Evolutionary conservation across 192 early-diverging fungal genomes (phyloP).

Genomic region (Coemansia sp.): DNA sequence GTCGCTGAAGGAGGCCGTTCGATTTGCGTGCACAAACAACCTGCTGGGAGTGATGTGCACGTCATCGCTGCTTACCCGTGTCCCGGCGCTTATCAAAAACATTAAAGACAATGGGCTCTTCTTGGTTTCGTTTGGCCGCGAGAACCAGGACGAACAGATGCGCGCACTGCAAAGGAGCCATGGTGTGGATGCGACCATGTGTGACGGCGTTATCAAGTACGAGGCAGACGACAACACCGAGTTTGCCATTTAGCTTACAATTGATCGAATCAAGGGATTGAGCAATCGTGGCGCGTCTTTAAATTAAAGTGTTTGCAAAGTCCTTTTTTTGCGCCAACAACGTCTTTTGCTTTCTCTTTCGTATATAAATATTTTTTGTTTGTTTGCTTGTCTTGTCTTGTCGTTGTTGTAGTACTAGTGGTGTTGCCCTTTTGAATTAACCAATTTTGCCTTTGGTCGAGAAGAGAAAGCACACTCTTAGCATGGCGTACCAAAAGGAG

Average conservation of each 20-base stretch:
- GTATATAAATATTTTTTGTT: neutral
- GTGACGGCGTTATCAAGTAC: slow-evolving; percentile 64
- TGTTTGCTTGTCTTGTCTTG: neutral
- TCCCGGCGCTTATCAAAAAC: slow-evolving; percentile 86
- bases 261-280: neutral
- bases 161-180: slow-evolving; percentile 74
- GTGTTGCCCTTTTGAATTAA: neutral
- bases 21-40: slow-evolving; percentile 90
- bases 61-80: slow-evolving; percentile 86
- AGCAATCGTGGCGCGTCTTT: neutral
- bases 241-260: slow-evolving; percentile 20
- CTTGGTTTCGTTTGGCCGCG: slow-evolving; percentile 85
- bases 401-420: neutral
- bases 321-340: no score
- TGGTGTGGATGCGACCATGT: slow-evolving; percentile 92
- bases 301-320: neutral
- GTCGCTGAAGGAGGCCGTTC: slow-evolving; percentile 91
- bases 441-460: slow-evolving; percentile 9
- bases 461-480: neutral
- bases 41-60: slow-evolving; percentile 92
- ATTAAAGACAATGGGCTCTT: slow-evolving; percentile 94
- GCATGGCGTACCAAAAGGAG: slow-evolving; percentile 35
- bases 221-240: slow-evolving; percentile 34
- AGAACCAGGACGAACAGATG: slow-evolving; percentile 65
- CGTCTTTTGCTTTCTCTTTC: neutral